Evolutionary conservation across 208 protist genomes (phyloP), one percentile per base, ranked within the genome.

Genomic region (Crithidia expoeki): DNA sequence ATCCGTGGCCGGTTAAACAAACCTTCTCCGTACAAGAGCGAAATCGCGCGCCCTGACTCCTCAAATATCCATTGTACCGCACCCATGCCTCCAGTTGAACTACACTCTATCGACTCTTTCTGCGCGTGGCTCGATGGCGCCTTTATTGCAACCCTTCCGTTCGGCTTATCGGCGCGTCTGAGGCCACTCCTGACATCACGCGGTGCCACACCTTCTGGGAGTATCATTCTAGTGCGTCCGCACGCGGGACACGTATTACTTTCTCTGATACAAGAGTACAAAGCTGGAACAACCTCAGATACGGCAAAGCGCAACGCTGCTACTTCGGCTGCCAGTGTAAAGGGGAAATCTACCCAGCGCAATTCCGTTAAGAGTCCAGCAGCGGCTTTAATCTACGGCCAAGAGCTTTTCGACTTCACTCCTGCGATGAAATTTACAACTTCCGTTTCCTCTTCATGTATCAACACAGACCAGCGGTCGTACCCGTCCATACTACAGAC

Each of bases 161-260:
- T 76, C 30, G 71, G 71, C n/a, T 57, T 76, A 4, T 76, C 63
- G 14, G 47, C 61, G 5, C 71, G 63, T 1, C 47, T 76, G 46
- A 27, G 71, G 12, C 64, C 50, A 2, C 52, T 70, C 17, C 11
- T 42, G 16, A 50, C 27, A 1, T 40, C 56, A 14, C 21, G 46
- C n/a, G n/a, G n/a, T 12, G 34, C 30, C 7, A 10, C 44, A 9
- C 2, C 44, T 4, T n/a, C 40, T 1, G 0, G 14, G 5, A 32
- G 32, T 32, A 17, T 60, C 11, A 19, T 76, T 12, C 33, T 70
- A 27, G 63, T 59, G 23, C 58, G 71, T 17, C 71, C 71, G 27
- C 71, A 76, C 32, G 27, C 47, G 0, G 71, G 71, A 23, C 55
- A 65, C 47, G n/a, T 66, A 12, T 38, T 76, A 32, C 46, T 67